phyloP scores from a whole-genome alignment of 164 flowering plant genomes.

The Cinnamomum micranthum region DNA sequence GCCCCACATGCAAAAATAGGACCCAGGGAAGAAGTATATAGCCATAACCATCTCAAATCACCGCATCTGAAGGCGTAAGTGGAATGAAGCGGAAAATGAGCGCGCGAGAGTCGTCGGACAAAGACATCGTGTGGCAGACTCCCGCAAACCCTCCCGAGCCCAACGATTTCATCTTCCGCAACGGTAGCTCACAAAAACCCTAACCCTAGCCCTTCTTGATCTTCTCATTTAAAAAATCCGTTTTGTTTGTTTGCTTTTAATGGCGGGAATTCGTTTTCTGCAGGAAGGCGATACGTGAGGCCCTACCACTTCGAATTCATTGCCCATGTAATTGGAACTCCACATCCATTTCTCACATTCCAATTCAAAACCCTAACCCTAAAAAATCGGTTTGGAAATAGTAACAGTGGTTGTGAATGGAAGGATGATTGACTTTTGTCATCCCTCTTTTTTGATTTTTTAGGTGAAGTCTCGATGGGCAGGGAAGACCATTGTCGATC shows the following conservation, averaged over 20 bases:
- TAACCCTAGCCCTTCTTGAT: neutral
- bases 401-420: neutral
- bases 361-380: neutral
- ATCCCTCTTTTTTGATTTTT: neutral
- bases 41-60: no score
- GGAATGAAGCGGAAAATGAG: neutral
- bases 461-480: slow-evolving; percentile 91
- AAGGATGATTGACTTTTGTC: neutral
- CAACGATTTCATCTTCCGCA: slow-evolving; percentile 66
- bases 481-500: slow-evolving; percentile 84
- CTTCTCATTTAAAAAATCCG: neutral
- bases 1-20: no score
- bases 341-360: neutral
- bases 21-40: no score
- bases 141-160: slow-evolving; percentile 78
- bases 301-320: slow-evolving; percentile 98
- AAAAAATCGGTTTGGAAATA: no score
- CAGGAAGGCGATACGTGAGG: slow-evolving; percentile 81
- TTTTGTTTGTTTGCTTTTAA: neutral
- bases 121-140: slow-evolving; percentile 86
- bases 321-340: slow-evolving; percentile 49
- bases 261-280: slow-evolving; percentile 23
- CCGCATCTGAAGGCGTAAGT: neutral
- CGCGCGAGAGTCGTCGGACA: slow-evolving; percentile 9
- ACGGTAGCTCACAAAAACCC: slow-evolving; percentile 40